Evolutionary conservation across 2,329 filamentous ascomycete species (phyloP).

Genomic region (Ophiostoma australiae): DNA sequence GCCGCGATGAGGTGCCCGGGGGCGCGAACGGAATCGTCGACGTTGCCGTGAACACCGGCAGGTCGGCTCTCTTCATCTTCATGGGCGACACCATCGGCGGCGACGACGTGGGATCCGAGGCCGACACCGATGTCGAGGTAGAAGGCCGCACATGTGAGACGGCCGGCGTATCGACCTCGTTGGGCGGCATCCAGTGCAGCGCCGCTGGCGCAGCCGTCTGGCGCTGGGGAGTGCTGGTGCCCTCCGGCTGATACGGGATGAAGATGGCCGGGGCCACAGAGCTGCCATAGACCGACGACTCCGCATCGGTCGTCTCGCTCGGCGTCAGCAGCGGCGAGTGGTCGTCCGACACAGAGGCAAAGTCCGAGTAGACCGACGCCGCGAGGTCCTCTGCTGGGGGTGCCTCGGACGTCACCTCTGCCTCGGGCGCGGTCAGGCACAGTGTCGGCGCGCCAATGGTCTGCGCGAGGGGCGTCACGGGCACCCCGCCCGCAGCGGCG

Average conservation of each 20-base stretch:
- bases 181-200: slow-evolving; percentile 51
- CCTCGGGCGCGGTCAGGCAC: slow-evolving; percentile 24
- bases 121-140: background rate
- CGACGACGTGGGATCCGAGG: background rate
- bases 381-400: background rate
- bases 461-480: slow-evolving; percentile 18
- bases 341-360: background rate
- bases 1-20: background rate
- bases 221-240: slow-evolving; percentile 33
- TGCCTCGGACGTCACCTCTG: background rate
- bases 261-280: slow-evolving; percentile 40
- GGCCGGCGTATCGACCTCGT: slow-evolving; percentile 29
- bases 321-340: slow-evolving; percentile 5
- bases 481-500: background rate
- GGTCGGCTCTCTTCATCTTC: slow-evolving; percentile 37
- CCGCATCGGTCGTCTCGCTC: slow-evolving; percentile 9
- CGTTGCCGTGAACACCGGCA: slow-evolving; percentile 40
- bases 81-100: slow-evolving; percentile 21
- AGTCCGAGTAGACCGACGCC: background rate
- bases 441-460: slow-evolving; percentile 7
- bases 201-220: slow-evolving; percentile 26
- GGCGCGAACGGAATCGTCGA: slow-evolving; percentile 44
- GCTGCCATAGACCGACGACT: slow-evolving; percentile 2
- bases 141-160: background rate
- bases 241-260: slow-evolving; percentile 53